These are phyloP conservation scores for Populus trichocarpa DNA, from an alignment of 441 rosid species.

Conservation along the genomic window DNA sequence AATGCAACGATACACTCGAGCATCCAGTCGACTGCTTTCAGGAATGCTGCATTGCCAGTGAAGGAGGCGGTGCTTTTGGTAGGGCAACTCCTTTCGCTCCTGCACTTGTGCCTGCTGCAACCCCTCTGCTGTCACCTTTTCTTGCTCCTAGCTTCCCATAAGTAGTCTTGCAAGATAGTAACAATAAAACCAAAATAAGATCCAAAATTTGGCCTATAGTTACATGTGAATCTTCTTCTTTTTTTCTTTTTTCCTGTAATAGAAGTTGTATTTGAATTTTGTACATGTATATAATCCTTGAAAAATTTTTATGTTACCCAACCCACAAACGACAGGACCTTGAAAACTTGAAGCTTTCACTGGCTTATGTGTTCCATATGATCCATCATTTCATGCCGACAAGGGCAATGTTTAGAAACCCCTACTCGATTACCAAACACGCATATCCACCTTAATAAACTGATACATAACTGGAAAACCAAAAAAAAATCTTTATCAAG, in stretches of 20 bases:
- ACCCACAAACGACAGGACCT: neutral
- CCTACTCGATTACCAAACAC: neutral
- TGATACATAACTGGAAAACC: neutral
- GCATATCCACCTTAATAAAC: neutral
- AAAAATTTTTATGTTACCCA: neutral
- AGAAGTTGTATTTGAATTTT: conserved; percentile 9
- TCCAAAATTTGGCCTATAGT: neutral
- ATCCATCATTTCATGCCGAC: neutral
- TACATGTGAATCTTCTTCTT: neutral
- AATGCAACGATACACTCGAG: conserved; percentile 48
- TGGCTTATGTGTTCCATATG: neutral
- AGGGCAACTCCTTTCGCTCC: conserved; percentile 22
- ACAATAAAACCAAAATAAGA: conserved; percentile 22
- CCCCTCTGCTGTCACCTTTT: conserved; percentile 49
- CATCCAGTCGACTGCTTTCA: conserved; percentile 67
- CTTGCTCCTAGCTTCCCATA: conserved; percentile 43
- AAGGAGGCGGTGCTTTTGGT: conserved; percentile 9
- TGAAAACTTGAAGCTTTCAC: neutral
- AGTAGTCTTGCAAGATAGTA: conserved; percentile 9
- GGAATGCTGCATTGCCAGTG: conserved; percentile 26
- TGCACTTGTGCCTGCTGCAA: conserved; percentile 27
- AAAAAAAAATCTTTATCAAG: neutral
- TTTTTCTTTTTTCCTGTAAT: neutral
- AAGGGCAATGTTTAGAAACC: neutral
- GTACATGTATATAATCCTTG: neutral